Conservation (phyloP, 345 rosid species). For the Sisymbrium irio region DNA sequence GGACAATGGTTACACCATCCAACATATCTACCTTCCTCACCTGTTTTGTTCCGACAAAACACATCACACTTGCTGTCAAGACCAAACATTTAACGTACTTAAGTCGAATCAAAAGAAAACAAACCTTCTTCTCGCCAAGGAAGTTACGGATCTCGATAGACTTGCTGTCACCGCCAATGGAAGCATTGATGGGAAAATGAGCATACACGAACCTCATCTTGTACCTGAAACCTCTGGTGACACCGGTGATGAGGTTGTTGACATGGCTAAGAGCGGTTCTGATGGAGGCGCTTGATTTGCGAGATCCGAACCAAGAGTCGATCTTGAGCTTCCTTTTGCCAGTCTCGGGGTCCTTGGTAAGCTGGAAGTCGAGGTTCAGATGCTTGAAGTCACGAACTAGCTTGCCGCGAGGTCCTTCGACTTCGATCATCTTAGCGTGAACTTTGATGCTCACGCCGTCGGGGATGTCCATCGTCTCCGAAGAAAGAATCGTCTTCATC, state of each 20-base stretch:
- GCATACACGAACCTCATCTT: slow-evolving; percentile 61
- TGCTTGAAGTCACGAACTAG: slow-evolving; percentile 51
- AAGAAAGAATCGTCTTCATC: slow-evolving; percentile 42
- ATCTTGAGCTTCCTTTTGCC: slow-evolving; percentile 36
- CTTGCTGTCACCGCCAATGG: slow-evolving; percentile 33
- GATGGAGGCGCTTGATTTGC: slow-evolving; percentile 40
- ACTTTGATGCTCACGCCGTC: slow-evolving; percentile 50
- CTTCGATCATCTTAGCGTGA: slow-evolving; percentile 43
- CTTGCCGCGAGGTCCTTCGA: slow-evolving; percentile 41
- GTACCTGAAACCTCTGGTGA: slow-evolving; percentile 53
- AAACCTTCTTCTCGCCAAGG: slow-evolving; percentile 50
- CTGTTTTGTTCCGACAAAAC: slow-evolving; percentile 10
- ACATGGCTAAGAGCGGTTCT: slow-evolving; percentile 44
- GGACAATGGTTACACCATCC: slow-evolving; percentile 50
- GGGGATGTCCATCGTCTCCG: slow-evolving; percentile 66
- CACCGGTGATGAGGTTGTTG: slow-evolving; percentile 46
- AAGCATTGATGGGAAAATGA: slow-evolving; percentile 54
- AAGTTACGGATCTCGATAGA: slow-evolving; percentile 55
- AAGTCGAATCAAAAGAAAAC: neutral
- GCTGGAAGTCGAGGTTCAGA: slow-evolving; percentile 50
- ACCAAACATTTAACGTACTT: too few species aligned
- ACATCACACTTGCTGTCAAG: too few species aligned
- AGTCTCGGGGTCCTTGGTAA: slow-evolving; percentile 33
- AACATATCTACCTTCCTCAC: slow-evolving; percentile 67
- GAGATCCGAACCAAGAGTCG: slow-evolving; percentile 44